Evolutionary conservation across 1,284 basidiomycete genomes (phyloP).

Genomic region (Xerocomus minutiporus): DNA sequence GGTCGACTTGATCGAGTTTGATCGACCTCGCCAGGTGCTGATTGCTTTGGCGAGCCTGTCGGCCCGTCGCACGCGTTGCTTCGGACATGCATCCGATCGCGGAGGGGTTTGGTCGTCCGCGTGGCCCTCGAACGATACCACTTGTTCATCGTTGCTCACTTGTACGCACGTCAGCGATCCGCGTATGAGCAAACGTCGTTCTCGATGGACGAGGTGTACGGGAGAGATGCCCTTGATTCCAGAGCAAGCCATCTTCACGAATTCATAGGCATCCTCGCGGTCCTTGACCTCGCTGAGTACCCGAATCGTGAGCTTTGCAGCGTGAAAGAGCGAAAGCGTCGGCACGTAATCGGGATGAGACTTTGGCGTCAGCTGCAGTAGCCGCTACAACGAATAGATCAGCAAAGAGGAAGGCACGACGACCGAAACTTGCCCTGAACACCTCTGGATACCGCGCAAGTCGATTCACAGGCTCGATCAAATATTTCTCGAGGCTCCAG

Average conservation of each 20-base stretch:
- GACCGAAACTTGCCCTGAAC: conserved; percentile 58
- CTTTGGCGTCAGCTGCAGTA: conserved; percentile 65
- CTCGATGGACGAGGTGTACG: conserved; percentile 57
- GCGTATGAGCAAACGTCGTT: conserved; percentile 68
- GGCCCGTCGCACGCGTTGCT: conserved; percentile 9
- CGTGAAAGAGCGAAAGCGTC: conserved; percentile 61
- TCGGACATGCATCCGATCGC: conserved; percentile 2
- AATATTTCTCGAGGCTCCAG: conserved; percentile 60
- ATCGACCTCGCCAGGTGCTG: conserved; percentile 35
- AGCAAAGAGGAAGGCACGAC: conserved; percentile 4
- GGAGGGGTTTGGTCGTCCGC: neutral
- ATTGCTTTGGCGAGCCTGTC: conserved; percentile 31
- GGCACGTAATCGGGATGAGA: conserved; percentile 65
- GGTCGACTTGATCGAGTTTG: conserved; percentile 45
- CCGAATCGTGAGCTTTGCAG: conserved; percentile 64
- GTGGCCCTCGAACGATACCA: neutral
- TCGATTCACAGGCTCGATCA: conserved; percentile 73
- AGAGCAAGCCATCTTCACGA: conserved; percentile 57
- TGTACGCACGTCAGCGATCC: conserved; percentile 48
- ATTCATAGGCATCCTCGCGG: conserved; percentile 78
- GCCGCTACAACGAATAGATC: conserved; percentile 39
- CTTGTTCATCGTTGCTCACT: conserved; percentile 19
- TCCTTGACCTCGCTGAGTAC: conserved; percentile 79
- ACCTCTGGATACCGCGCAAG: conserved; percentile 69
- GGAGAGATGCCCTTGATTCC: conserved; percentile 57